Base-by-base conservation (phyloP, 495 filamentous ascomycete species). In the Aspergillus taichungensis region DNA sequence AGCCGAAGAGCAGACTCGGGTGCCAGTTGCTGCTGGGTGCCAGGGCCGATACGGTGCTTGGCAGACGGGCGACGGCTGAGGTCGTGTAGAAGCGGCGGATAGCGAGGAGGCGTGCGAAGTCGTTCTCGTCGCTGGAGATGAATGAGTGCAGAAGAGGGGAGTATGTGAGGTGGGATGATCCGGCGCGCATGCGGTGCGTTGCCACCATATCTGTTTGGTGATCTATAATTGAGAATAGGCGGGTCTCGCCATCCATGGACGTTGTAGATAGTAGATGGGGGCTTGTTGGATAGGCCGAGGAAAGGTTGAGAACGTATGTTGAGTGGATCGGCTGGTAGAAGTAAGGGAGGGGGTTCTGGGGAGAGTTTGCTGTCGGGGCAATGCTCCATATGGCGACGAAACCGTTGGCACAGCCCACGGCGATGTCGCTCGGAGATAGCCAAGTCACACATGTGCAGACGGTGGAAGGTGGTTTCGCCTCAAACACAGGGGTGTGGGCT, bases 341-440 rank as follows among this genome's bases (percentile, higher is more conserved):
- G 46, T 66, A 76, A 0, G 81, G 80, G 7, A 56, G 45, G 6
- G 63, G 55, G 7, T 61, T 59, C 9, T 49, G 33, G 5, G 45
- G 13, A 6, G 60, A 52, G n/a, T 14, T 40, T 18, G 46, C 30
- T 34, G 55, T 56, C 29, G 57, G 56, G 12, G 49, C 59, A 42
- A 80, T 77, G 54, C 73, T 73, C 63, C 70, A 86, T 40, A 79
- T 59, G 3, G 73, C 76, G 10, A 84, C 66, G 45, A 62, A 74
- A 27, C 83, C 83, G 46, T 78, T 75, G n/a, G 79, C 71, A 40
- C 74, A 78, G 29, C 79, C 79, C 11, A 75, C 74, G n/a, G 75
- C 77, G 40, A 87, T 64, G 37, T 77, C 67, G 37, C 66, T 77
- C 8, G 68, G 61, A 4, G 80, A 82, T 14, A 84, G 62, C 83